phyloP scores from a whole-genome alignment of 306 rosid genomes.

The Comarum palustre region DNA sequence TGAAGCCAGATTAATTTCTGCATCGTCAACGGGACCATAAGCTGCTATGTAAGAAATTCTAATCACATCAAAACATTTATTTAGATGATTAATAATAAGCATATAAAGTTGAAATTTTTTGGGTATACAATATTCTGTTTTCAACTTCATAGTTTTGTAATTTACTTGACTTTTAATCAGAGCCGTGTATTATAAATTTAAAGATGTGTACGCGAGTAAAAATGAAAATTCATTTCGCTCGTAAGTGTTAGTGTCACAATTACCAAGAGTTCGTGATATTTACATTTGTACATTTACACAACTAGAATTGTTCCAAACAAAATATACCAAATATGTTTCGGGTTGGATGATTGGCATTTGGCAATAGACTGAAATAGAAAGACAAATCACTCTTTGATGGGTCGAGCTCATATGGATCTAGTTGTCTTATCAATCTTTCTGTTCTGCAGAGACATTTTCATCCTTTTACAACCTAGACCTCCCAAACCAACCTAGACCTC shows the following conservation, averaged over 20 bases:
- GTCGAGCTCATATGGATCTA: constrained; percentile 46
- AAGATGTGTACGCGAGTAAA: fast-evolving
- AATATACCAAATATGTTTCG: background rate
- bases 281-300: background rate
- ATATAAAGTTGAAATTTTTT: no score
- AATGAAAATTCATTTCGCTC: background rate
- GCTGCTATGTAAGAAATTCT: no score
- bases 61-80: no score
- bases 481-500: constrained; percentile 36
- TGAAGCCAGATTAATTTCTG: no score
- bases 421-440: constrained; percentile 55
- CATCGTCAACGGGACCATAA: no score
- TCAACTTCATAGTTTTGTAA: no score
- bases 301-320: background rate
- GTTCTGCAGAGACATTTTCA: constrained; percentile 47
- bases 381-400: constrained; percentile 24
- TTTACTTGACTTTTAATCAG: background rate
- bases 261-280: background rate
- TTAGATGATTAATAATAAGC: no score
- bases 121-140: no score
- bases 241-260: background rate
- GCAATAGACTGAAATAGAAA: background rate
- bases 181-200: background rate
- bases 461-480: constrained; percentile 51
- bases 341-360: background rate